Evolutionary conservation across 805 yeast species (phyloP), one percentile per base, ranked within the genome.

Genomic region (Kodamaea kakaduensis): DNA sequence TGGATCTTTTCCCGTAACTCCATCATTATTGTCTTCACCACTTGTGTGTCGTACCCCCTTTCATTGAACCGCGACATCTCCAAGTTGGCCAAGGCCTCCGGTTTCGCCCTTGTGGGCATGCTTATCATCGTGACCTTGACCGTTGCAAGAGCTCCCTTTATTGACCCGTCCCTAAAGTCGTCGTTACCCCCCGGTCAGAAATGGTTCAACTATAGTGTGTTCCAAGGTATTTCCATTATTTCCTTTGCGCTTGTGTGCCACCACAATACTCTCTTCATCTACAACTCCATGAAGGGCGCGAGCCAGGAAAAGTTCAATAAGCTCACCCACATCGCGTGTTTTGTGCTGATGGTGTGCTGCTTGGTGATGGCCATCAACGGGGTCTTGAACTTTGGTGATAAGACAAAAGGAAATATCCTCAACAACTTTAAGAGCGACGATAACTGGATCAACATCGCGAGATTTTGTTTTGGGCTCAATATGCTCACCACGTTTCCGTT

Each of bases 181-280:
- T 42, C 61, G 0, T 60, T 82, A 12, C 51, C 76, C 0, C 39
- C 56, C 9, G 34, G 60, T 25, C 62, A 70, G 21, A 68, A 75
- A 62, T 63, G 85, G 4, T 52, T 86, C 32, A 81, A 81, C 43
- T 57, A 69, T 9, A 77, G 78, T 26, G 62, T 89, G 3, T 86
- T 89, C 54, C 95, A 89, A 58, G 96, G 96, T 2, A 78, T 89
- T 17, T 81, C 93, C n/a, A 95, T 89, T 32, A 86, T 89, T 20
- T 87, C 96, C 1, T 89, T 89, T 64, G 97, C 97, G 2, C 71
- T 90, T 45, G 97, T 89, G 3, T 89, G 97, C 53, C 97, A 89
- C 53, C 97, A 89, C 57, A 89, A 89, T 55, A 87, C 97, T 0
- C 77, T 90, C 18, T 83, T 89, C 51, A 90, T 89, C 28, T 89